Evolutionary conservation across 257 asterid species (phyloP), one percentile per base, ranked within the genome.

Genomic region (Solanum lycopersicoides): DNA sequence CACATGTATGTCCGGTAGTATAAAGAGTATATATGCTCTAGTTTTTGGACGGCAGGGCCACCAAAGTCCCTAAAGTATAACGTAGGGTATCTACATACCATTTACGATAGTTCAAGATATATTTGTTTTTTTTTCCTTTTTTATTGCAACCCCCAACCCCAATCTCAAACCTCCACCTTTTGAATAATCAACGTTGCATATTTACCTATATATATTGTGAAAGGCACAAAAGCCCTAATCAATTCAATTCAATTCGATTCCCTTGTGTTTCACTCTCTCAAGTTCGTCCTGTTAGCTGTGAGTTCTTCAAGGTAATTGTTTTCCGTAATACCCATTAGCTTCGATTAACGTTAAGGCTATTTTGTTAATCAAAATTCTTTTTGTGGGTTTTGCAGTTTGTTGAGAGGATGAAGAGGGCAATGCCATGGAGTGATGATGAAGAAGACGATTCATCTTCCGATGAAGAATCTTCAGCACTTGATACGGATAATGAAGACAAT

Each of bases 351-450:
- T 41, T 23, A 44, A 25, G 30, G 82, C 20, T 39, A 3, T 74
- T 77, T 44, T 42, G 21, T 25, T 44, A 77, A 77, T 44, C 8
- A 76, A 37, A 50, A 42, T 41, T 35, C 39, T 25, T 14, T 83
- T 83, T 59, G 28, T 50, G 53, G 50, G 10, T n/a, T 50, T 35
- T 79, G 60, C 42, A 50, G 72, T 13, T 44, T n/a, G 84, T 44
- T 77, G 25, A 42, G 45, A 83, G 41, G 41, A 88, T 88, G 93
- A 89, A 91, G 83, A 89, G 93, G 86, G 30, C 86, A 30, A 65
- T 84, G 75, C 90, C 90, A n/a, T 88, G 91, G 91, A 88, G 88
- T 63, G 90, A 89, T 74, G 91, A 56, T 13, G 92, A 89, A 42
- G 89, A 88, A 30, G 88, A 89, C 23, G 59, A 42, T 45, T 16